Conservation (phyloP, 768 basidiomycete genomes). For the Termitomyces sp. region DNA sequence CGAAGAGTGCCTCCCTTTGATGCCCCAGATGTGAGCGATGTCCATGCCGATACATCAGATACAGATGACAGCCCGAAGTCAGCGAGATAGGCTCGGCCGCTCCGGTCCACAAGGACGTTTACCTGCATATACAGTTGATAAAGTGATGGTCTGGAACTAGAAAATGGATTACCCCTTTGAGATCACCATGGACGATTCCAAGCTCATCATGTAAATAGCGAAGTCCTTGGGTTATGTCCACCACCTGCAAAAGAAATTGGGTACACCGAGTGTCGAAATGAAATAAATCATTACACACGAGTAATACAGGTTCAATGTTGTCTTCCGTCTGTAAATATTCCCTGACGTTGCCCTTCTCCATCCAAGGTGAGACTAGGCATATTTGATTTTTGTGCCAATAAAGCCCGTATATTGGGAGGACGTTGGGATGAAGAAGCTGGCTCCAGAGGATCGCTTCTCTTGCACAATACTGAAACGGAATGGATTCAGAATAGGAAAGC, state of each 20-base stretch:
- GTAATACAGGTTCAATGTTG: not conserved
- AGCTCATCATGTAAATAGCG: not conserved
- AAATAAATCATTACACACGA: not conserved
- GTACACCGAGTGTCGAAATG: not conserved
- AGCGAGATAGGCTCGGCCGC: constrained; percentile 23
- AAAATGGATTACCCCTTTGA: not conserved
- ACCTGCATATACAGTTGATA: constrained; percentile 12
- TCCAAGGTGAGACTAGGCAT: constrained; percentile 3
- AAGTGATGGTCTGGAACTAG: not conserved
- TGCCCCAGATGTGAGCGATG: constrained; percentile 6
- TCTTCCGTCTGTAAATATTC: not conserved
- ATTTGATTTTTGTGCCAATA: not conserved
- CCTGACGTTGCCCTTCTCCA: constrained; percentile 1
- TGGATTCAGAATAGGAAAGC: not conserved
- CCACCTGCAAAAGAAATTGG: not conserved
- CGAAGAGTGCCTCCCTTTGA: constrained; percentile 19
- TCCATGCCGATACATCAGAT: constrained; percentile 16
- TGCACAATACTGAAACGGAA: not conserved
- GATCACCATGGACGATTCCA: not conserved
- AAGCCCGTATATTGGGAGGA: constrained; percentile 1
- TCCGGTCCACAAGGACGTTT: constrained; percentile 23
- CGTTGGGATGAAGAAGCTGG: not conserved
- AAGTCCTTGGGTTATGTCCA: not conserved
- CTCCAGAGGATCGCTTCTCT: constrained; percentile 6
- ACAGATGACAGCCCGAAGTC: constrained; percentile 28